A percentile compares a stretch with the other conserved stretches of the same genome.
These are phyloP conservation scores for Penicillium chermesinum DNA, from an alignment of 495 filamentous ascomycete species.

Conservation along the genomic window DNA sequence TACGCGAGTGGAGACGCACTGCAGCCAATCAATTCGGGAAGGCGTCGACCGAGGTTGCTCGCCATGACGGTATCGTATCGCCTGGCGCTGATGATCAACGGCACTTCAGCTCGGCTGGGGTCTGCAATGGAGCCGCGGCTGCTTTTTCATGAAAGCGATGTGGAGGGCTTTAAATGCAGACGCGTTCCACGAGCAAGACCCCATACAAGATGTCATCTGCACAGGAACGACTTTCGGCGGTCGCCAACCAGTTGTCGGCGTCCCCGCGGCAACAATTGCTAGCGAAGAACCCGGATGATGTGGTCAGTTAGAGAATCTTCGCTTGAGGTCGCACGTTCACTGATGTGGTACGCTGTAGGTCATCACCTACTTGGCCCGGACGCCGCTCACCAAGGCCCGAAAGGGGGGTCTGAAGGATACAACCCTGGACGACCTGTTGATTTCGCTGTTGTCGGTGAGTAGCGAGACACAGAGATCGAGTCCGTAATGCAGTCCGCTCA, in stretches of 20 bases:
- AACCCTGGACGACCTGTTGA: slow-evolving; percentile 70
- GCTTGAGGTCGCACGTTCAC: background rate
- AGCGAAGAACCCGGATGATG: slow-evolving; percentile 40
- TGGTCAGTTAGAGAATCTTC: too few relatives aligned
- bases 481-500: background rate
- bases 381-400: slow-evolving; percentile 69
- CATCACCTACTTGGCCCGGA: slow-evolving; percentile 77
- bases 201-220: slow-evolving; percentile 34
- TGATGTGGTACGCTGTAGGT: slow-evolving; percentile 46
- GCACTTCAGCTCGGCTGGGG: background rate
- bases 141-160: background rate
- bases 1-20: background rate
- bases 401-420: slow-evolving; percentile 95
- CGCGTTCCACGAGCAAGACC: background rate
- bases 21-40: background rate
- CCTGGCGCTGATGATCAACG: background rate
- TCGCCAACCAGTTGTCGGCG: slow-evolving; percentile 35
- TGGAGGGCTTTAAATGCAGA: background rate
- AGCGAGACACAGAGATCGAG: slow-evolving; percentile 16
- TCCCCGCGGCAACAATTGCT: slow-evolving; percentile 33
- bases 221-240: slow-evolving; percentile 38
- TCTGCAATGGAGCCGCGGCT: background rate
- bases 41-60: background rate
- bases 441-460: slow-evolving; percentile 68
- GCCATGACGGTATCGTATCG: background rate